These are phyloP conservation scores for Coemansia umbellata DNA, from an alignment of 192 early-diverging fungal species.

Conservation along the genomic window DNA sequence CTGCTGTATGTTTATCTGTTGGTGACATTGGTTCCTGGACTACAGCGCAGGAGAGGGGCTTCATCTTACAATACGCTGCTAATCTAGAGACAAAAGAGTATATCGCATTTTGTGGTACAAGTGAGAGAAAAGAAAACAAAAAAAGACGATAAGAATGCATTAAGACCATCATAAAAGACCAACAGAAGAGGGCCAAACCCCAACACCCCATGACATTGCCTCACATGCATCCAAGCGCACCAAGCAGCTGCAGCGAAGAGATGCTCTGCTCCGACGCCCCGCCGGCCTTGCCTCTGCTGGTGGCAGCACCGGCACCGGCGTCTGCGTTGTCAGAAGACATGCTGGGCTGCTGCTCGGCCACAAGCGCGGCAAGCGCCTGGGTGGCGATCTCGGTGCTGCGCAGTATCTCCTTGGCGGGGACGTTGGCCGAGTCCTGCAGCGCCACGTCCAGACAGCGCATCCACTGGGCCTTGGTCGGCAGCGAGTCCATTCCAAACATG, in stretches of 20 bases:
- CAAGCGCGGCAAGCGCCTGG: constrained; percentile 28
- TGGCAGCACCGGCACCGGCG: background rate
- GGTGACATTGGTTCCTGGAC: no score
- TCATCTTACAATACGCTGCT: no score
- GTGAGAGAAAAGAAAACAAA: background rate
- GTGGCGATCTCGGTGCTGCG: constrained; percentile 30
- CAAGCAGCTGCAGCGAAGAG: constrained; percentile 22
- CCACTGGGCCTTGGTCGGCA: constrained; percentile 33
- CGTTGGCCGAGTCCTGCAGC: constrained; percentile 14
- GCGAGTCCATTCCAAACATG: constrained; percentile 52
- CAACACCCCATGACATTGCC: background rate
- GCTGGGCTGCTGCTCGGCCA: background rate
- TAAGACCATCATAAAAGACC: background rate
- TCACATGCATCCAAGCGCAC: constrained; percentile 11
- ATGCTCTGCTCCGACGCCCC: constrained; percentile 21
- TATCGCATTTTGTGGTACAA: no score
- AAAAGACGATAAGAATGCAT: background rate
- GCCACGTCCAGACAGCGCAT: constrained; percentile 28
- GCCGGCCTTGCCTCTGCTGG: constrained; percentile 3
- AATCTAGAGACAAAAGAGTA: no score
- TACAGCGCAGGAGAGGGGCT: no score
- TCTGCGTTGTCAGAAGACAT: background rate
- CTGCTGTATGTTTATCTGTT: no score
- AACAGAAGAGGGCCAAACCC: background rate
- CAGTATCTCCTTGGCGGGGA: constrained; percentile 13